phyloP scores from a whole-genome alignment of 1,284 basidiomycete genomes.

The Flammula alnicola region DNA sequence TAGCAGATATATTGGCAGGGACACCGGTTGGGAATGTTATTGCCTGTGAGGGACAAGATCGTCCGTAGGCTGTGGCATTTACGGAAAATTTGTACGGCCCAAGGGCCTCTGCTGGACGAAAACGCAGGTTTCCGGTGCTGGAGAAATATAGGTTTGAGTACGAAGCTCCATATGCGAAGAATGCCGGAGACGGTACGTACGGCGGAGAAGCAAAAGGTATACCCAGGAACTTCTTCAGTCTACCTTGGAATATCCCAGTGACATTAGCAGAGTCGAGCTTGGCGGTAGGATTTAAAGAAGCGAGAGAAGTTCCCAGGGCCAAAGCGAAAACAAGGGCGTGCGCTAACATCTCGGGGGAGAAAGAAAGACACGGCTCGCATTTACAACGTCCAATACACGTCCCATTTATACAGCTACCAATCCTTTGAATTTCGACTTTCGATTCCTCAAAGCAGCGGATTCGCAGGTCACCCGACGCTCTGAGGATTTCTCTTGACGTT shows the following conservation, averaged over 20 bases:
- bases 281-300: constrained; percentile 28
- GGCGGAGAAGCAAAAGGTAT: constrained; percentile 57
- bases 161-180: too few relatives aligned
- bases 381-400: too few relatives aligned
- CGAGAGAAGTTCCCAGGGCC: too few relatives aligned
- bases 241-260: constrained; percentile 35
- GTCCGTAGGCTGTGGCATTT: constrained; percentile 47
- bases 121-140: constrained; percentile 51
- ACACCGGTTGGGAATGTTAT: constrained; percentile 42
- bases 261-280: constrained; percentile 45
- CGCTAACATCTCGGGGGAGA: too few relatives aligned
- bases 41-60: constrained; percentile 58
- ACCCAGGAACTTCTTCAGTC: constrained; percentile 47
- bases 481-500: too few relatives aligned
- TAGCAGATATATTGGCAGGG: constrained; percentile 26
- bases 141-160: not conserved
- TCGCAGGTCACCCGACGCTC: too few relatives aligned
- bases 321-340: too few relatives aligned
- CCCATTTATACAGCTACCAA: too few relatives aligned
- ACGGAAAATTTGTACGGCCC: constrained; percentile 44
- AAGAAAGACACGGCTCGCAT: too few relatives aligned
- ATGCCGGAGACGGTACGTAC: constrained; percentile 33
- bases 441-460: too few relatives aligned
- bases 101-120: constrained; percentile 49
- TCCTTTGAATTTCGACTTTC: too few relatives aligned